Percentiles rank a stretch among this genome's conserved stretches.
Conservation (phyloP, 352 stramenopile species). For the Hyaloperonospora brassicae region DNA sequence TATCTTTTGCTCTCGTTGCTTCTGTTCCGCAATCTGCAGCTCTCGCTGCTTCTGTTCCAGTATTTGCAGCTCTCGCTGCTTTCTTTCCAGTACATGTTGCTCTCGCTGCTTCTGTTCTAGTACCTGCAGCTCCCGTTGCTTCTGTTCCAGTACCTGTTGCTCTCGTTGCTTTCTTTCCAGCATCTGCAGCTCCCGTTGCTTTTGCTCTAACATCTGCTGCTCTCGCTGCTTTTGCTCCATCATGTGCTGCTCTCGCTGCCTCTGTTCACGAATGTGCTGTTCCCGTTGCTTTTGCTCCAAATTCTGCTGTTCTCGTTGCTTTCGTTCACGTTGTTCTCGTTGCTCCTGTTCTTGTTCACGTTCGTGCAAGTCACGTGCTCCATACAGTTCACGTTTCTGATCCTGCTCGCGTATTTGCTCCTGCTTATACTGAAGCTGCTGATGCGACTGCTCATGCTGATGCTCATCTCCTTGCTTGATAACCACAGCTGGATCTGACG, state of each 20-base stretch:
- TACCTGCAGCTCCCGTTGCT: slow-evolving; percentile 3
- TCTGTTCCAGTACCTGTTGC: slow-evolving; percentile 12
- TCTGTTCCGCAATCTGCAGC: slow-evolving; percentile 11
- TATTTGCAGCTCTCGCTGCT: slow-evolving; percentile 4
- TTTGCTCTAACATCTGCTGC: slow-evolving; percentile 6
- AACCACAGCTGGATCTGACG: slow-evolving; percentile 26
- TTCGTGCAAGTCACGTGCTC: slow-evolving; percentile 16
- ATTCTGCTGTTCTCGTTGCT: slow-evolving; percentile 12
- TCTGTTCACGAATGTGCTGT: slow-evolving; percentile 7
- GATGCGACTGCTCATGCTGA: slow-evolving; percentile 20
- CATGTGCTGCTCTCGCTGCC: slow-evolving; percentile 12
- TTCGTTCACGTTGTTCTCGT: slow-evolving; percentile 15
- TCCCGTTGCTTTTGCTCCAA: slow-evolving; percentile 15
- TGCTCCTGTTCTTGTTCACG: slow-evolving; percentile 6
- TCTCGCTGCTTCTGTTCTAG: slow-evolving; percentile 9
- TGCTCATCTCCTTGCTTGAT: slow-evolving; percentile 29
- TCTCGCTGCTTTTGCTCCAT: slow-evolving; percentile 14
- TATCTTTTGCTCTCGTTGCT: slow-evolving; percentile 2
- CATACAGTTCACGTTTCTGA: slow-evolving; percentile 15
- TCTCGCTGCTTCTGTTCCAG: slow-evolving; percentile 8
- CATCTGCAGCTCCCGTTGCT: slow-evolving; percentile 11
- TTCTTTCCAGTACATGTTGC: slow-evolving; percentile 11
- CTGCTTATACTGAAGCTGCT: slow-evolving; percentile 22
- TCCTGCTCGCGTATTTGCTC: slow-evolving; percentile 22
- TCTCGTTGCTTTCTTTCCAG: slow-evolving; percentile 9